phyloP scores from a whole-genome alignment of 2,329 filamentous ascomycete genomes.

The Elsinoe australis region DNA sequence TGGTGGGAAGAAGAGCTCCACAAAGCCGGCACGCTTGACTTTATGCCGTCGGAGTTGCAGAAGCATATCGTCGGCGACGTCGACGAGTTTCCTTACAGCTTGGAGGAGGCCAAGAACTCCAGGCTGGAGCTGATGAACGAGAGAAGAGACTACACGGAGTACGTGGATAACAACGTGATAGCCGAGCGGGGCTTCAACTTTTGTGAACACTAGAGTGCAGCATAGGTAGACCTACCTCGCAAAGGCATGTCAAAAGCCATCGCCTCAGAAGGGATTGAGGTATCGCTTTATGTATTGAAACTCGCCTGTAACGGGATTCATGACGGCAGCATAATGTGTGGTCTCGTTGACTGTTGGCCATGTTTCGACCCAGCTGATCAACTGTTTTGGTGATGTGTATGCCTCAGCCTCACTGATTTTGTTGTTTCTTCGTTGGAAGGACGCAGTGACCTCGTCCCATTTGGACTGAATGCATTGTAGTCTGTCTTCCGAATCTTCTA shows the following conservation, averaged over 20 bases:
- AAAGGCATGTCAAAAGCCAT: too few species aligned
- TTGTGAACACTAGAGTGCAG: slow-evolving; percentile 28
- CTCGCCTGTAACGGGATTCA: slow-evolving; percentile 44
- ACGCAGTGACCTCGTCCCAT: slow-evolving; percentile 23
- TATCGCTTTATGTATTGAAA: slow-evolving; percentile 38
- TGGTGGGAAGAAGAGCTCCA: slow-evolving; percentile 33
- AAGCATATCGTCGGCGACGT: slow-evolving; percentile 25
- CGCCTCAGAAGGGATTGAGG: too few species aligned
- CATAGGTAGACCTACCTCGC: too few species aligned
- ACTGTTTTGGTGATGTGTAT: slow-evolving; percentile 1
- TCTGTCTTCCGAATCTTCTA: slow-evolving; percentile 32
- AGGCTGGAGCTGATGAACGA: slow-evolving; percentile 29
- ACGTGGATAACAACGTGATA: slow-evolving; percentile 19
- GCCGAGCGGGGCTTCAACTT: slow-evolving; percentile 23
- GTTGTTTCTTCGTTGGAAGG: slow-evolving; percentile 1
- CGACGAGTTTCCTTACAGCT: slow-evolving; percentile 25
- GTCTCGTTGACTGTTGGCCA: slow-evolving; percentile 51
- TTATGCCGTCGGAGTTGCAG: slow-evolving; percentile 26
- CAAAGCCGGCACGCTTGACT: slow-evolving; percentile 20
- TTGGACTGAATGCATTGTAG: slow-evolving; percentile 28
- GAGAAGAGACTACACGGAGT: slow-evolving; percentile 22
- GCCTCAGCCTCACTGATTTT: not conserved
- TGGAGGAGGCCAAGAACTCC: slow-evolving; percentile 26
- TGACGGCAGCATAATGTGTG: slow-evolving; percentile 51
- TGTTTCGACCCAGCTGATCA: slow-evolving; percentile 14